Evolutionary conservation across 345 rosid genomes (phyloP), one percentile per base, ranked within the genome.

Genomic region (Sapria himalayana): DNA sequence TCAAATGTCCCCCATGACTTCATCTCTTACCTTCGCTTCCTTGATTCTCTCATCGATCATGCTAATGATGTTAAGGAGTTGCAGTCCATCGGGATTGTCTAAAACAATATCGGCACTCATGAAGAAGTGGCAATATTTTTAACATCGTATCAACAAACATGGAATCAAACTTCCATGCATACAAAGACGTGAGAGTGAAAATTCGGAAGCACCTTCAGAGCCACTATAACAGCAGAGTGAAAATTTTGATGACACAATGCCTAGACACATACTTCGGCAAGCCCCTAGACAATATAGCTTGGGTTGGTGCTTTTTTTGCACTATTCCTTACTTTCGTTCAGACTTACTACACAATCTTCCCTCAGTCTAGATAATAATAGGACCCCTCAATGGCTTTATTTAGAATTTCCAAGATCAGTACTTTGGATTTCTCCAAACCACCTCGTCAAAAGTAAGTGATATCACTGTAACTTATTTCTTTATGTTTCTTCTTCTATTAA

Each of bases 11-110:
- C 34, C 6, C 4, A 12, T 6, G 34, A 43, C 15, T 20, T 37
- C 0, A 27, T 15, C 5, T 56, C 61, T 12, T 50, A 43, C 32
- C 16, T 56, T 12, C 45, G 46, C 39, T 50, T 50, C 19, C 22
- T 56, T 15, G 25, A 44, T 25, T 32, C 56, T 3, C 16, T 56
- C 8, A 43, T 50, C 22, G 50, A 29, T 10, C 48, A 37, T 2
- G 46, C 32, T 1, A 46, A 56, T 8, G 56, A 56, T 25, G 56
- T 39, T 1, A 25, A 17, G 37, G 56, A 15, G 56, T 15, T 50
- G 39, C 45, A 46, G 2, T 29, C 37, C 9, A 19, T 17, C 21
- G 41, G 49, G n/a, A 38, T 49, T 17, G 18, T 50, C 13, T 7
- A 22, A 19, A 50, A 31, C 29, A 13, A 19, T n/a, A 50, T 56